Base-by-base conservation (phyloP, 2,329 filamentous ascomycete genomes). In the Metarhizium guizhouense region DNA sequence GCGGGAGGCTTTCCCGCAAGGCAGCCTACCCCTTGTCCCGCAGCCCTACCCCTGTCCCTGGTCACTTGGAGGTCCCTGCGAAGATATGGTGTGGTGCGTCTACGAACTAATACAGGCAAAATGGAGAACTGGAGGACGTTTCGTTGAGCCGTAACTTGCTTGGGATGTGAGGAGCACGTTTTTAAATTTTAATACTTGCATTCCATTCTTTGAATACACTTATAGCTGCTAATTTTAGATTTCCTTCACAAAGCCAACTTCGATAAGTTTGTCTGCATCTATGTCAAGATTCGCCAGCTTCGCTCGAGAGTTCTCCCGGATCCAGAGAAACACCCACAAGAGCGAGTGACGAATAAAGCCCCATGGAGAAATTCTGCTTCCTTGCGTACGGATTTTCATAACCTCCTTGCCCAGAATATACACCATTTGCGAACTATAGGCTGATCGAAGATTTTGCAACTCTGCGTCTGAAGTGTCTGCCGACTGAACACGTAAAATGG, bases 241-340 rank as follows among this genome's bases (percentile, higher is more conserved):
- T 59, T 86, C 82, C 68, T 86, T 86, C 1, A 87, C 76, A 64
- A 87, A 88, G 0, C 85, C 85, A 18, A 88, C 83, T 69, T 87
- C 85, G 18, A 88, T 79, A 51, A 87, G 66, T 51, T 78, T 76
- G 57, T 87, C 83, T 57, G 80, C 64, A 52, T 67, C 64, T 42
- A 67, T 65, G 45, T 67, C 61, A 56, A 87, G 67, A 61, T 84
- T 83, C 14, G 83, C 81, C 68, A 87, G 80, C 72, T 87, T 88
- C 2, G 80, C 78, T 53, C 84, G 71, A 13, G 81, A 83, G 60
- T 86, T 87, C 43, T 88, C 84, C 34, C 84, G 70, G 52, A 87
- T 76, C 74, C 83, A 87, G 57, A 88, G 66, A 59, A 87, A 88
- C 0, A 75, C 68, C 51, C 72, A 72, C 11, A 88, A 65, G 6